A percentile compares a stretch with the other conserved stretches of the same genome.
phyloP scores from a whole-genome alignment of 768 basidiomycete species.

The Daedalea quercina region DNA sequence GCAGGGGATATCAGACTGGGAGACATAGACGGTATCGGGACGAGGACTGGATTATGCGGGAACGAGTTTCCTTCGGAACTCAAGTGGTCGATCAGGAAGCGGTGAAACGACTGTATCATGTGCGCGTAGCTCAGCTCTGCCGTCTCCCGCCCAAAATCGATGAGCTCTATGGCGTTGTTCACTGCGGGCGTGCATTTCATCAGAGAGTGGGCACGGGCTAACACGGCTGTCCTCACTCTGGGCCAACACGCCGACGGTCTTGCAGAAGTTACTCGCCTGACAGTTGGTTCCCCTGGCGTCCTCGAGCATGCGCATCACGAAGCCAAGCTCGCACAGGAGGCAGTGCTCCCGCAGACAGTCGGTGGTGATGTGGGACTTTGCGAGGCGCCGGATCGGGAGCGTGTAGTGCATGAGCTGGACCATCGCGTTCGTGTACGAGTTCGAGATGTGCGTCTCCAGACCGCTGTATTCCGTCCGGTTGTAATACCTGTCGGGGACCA shows the following conservation, averaged over 20 bases:
- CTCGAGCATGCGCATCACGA: slow-evolving; percentile 91
- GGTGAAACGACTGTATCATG: slow-evolving; percentile 92
- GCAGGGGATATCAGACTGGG: slow-evolving; percentile 25
- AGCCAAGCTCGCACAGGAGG: slow-evolving; percentile 90
- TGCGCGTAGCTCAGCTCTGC: slow-evolving; percentile 74
- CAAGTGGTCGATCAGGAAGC: slow-evolving; percentile 86
- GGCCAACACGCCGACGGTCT: slow-evolving; percentile 82
- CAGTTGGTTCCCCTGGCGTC: slow-evolving; percentile 93
- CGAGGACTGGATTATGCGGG: slow-evolving; percentile 49
- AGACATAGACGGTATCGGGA: slow-evolving; percentile 24
- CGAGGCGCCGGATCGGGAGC: slow-evolving; percentile 67
- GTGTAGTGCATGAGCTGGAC: slow-evolving; percentile 89
- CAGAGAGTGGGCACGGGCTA: background rate
- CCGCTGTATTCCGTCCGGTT: slow-evolving; percentile 89
- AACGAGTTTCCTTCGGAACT: slow-evolving; percentile 64
- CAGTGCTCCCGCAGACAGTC: slow-evolving; percentile 90
- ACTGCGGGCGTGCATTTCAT: too few species aligned
- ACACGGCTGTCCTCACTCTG: slow-evolving; percentile 48
- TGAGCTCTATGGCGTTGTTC: slow-evolving; percentile 76
- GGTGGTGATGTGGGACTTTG: slow-evolving; percentile 88
- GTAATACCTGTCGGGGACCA: slow-evolving; percentile 66
- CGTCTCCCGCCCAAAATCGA: slow-evolving; percentile 79
- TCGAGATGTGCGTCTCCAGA: slow-evolving; percentile 92
- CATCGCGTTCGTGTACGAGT: slow-evolving; percentile 92
- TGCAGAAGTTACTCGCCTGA: slow-evolving; percentile 95